Evolutionary conservation across 2,329 filamentous ascomycete genomes (phyloP), one percentile per base, ranked within the genome.

Genomic region (Xylaria sp.): DNA sequence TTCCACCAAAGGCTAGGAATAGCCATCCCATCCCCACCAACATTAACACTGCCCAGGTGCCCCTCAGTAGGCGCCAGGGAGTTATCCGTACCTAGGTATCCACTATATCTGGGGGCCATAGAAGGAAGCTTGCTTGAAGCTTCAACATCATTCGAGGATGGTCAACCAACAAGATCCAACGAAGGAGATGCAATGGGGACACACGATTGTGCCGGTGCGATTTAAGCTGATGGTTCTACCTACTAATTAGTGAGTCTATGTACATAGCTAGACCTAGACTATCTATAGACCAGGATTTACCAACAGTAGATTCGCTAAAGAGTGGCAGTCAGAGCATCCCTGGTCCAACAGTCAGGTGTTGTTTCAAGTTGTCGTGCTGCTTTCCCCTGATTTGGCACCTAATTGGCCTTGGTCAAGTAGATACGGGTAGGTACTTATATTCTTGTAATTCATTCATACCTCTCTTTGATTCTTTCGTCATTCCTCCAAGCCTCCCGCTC

Each of bases 291-390:
- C 28, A 25, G 13, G 20, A 18, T 25, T 15, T 23, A 50, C 25
- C 8, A 18, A 18, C 12, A 8, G 2, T 18, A 50, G 43, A 45
- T 45, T 50, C 20, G 23, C 23, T 23, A 46, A 43, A 13, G 1
- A 41, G 39, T n/a, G 39, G 39, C 18, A 12, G 50, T 15, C 25
- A 30, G 39, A 32, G 3, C 43, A 50, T 18, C 48, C 65, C 60
- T 2, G 41, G 52, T 30, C 36, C 34, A 62, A 59, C 36, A 30
- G 60, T 59, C 59, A 25, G 58, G 39, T 63, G 52, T 58, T 63
- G 65, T 67, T 67, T 67, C 65, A 67, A 67, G 65, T 61, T 52
- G 28, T 53, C 48, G 48, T 67, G 43, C 41, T 56, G 43, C 63
- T 28, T 52, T 64, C 67, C 64, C 67, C 67, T 69, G 60, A 62